Conservation (phyloP, 305 asterid genomes). For the Fraxinus xanthoxyloides region DNA sequence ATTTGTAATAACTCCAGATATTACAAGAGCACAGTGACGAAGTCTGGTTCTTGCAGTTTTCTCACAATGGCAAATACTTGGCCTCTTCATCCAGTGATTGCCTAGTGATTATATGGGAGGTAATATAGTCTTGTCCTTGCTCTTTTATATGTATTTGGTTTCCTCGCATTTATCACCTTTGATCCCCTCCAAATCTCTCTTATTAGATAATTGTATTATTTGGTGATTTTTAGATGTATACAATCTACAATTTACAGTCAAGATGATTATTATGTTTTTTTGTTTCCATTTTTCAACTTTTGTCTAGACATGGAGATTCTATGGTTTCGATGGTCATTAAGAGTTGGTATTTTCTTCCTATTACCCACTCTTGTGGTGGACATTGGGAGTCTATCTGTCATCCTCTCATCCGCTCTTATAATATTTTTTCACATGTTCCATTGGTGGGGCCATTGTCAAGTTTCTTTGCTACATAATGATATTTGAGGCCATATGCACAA, state of each 20-base stretch:
- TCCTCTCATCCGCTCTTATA: not conserved
- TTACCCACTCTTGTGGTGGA: not conserved
- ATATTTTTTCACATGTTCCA: not conserved
- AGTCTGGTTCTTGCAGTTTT: slow-evolving; percentile 88
- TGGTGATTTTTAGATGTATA: not conserved
- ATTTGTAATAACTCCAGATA: slow-evolving; percentile 45
- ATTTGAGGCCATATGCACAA: not conserved
- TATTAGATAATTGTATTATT: not conserved
- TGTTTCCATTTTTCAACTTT: not conserved
- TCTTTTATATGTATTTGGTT: not conserved
- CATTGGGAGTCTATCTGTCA: not conserved
- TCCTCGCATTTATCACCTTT: not conserved
- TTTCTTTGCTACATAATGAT: not conserved
- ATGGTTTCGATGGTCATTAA: not conserved
- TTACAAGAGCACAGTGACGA: slow-evolving; percentile 67
- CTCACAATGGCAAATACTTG: slow-evolving; percentile 81
- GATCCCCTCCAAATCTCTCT: not conserved
- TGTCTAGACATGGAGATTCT: not conserved
- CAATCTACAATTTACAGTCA: not conserved
- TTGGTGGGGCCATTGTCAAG: not conserved
- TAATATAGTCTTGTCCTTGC: slow-evolving; percentile 24
- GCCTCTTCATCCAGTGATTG: slow-evolving; percentile 79
- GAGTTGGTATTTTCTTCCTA: not conserved
- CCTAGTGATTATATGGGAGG: slow-evolving; percentile 89
- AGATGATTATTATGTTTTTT: not conserved